Evolutionary conservation across 352 stramenopile species (phyloP), one percentile per base, ranked within the genome.

Genomic region (Globisporangium cederbergense): DNA sequence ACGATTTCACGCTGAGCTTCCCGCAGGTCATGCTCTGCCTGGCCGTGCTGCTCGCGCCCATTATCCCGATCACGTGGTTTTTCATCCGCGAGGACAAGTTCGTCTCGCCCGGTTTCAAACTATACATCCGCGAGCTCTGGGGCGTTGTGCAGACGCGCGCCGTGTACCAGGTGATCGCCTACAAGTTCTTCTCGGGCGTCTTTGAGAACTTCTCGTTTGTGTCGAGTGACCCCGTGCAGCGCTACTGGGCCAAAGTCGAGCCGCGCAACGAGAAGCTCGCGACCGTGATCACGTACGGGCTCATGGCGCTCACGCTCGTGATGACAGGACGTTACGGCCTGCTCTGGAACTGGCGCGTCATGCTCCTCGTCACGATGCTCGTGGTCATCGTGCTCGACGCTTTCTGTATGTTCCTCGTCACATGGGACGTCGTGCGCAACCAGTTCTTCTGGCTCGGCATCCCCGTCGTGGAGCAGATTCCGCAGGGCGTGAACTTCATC

Each of bases 391-490:
- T 43, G 47, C 34, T 87, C n/a, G 78, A 88, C 45, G 63, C 69
- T 0, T 56, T 85, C 18, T 64, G 75, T 20, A 76, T 53, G 20
- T 73, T 79, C 52, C 40, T 82, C 50, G 70, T 73, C 0, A 73
- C 73, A 54, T 91, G 72, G 71, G 65, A 86, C 57, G 70, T 89
- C 14, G 16, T 82, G 55, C 76, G 81, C 9, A 87, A 72, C 58
- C 81, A 85, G 57, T 88, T 69, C 66, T 87, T 91, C 65, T 91
- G 78, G 72, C 55, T 91, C 20, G 79, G 78, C 20, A 71, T 78
- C 11, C 77, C 79, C 0, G 70, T 89, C 8, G 53, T 82, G 2
- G 68, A 79, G 46, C 58, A 86, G 49, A 66, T 90, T 20, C 81
- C 80, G 8, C 62, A 78, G 43, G 76, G 68, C 20, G 65, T 85